A percentile compares a stretch with the other conserved stretches of the same genome.
Evolutionary conservation across 2,329 filamentous ascomycete species (phyloP).

Genomic region (Gaeumannomyces sp.): DNA sequence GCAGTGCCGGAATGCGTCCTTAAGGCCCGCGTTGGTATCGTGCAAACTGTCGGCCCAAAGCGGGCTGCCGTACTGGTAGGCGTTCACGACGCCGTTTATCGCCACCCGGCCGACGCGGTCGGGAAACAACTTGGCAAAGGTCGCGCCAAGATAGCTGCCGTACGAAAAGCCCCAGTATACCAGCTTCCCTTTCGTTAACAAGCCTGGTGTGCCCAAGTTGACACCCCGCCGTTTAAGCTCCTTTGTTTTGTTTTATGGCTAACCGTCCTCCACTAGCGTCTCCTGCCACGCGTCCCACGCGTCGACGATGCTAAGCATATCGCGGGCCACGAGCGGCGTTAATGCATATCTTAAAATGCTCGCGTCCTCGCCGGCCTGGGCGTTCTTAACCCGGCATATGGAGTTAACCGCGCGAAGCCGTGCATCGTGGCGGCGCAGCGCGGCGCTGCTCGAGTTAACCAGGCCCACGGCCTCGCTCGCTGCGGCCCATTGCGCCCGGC

Average conservation of each 20-base stretch:
- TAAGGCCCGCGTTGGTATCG: neutral
- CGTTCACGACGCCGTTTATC: conserved; percentile 24
- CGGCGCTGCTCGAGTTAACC: conserved; percentile 27
- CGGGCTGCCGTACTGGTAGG: conserved; percentile 27
- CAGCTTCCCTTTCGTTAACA: conserved; percentile 22
- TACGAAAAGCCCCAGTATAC: conserved; percentile 52
- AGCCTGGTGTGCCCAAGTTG: neutral
- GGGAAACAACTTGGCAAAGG: conserved; percentile 40
- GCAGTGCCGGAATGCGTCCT: neutral
- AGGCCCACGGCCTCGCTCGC: conserved; percentile 25
- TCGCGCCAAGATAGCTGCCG: conserved; percentile 44
- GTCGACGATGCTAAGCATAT: conserved; percentile 35
- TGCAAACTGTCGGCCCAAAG: neutral
- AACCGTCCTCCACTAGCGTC: neutral
- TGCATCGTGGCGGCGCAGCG: conserved; percentile 22
- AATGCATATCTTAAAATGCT: conserved; percentile 28
- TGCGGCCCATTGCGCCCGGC: conserved; percentile 1
- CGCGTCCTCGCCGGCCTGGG: conserved; percentile 11
- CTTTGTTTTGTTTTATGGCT: neutral
- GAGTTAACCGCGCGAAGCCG: conserved; percentile 24
- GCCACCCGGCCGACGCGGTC: conserved; percentile 27
- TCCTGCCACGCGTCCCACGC: conserved; percentile 30
- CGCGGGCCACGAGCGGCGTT: conserved; percentile 30
- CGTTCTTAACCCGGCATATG: conserved; percentile 26
- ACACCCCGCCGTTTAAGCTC: conserved; percentile 13